Evolutionary conservation across 176 grass and related monocot species (phyloP), one percentile per base, ranked within the genome.

Genomic region (Chrysopogon serrulatus): DNA sequence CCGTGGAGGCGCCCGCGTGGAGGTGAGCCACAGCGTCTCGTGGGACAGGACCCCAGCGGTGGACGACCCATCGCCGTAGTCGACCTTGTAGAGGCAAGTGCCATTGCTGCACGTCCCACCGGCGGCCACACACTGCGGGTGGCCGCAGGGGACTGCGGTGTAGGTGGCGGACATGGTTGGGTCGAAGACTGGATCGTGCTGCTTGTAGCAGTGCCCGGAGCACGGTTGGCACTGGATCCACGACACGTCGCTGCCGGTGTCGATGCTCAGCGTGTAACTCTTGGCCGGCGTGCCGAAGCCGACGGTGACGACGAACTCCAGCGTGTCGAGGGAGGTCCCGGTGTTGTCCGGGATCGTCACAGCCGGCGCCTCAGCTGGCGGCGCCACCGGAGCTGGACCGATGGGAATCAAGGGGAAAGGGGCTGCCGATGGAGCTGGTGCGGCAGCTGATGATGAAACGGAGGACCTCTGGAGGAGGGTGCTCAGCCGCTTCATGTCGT

Each of bases 141-240:
- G 24, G 8, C 43, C 19, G 54, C 95, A 97, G 2, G 41, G 54
- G 32, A 94, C 35, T 8, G 54, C 67, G 13, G 73, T 19, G 71
- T 89, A 97, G 45, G 90, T 92, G 45, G 85, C 59, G 11, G 92
- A 97, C 15, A 80, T 77, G 10, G 53, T n/a, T 2, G 92, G 88
- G 86, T 97, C 86, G 34, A 94, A 97, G 31, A 97, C 12, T 0
- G 88, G 95, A 59, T 90, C 84, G 2, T 84, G 49, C 79, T 92
- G 95, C 41, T 34, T 16, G 86, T 92, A 89, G 78, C 95, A 97
- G 59, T 74, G 81, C 17, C 48, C 75, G 2, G 63, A 71, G 86
- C 94, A 97, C 1, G 94, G 91, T 17, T 23, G 60, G 85, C 94
- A 97, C 74, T 92, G 94, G 80, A 94, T 83, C 94, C 94, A 97